Conservation (phyloP, 495 filamentous ascomycete genomes). For the Cryomyces minteri region DNA sequence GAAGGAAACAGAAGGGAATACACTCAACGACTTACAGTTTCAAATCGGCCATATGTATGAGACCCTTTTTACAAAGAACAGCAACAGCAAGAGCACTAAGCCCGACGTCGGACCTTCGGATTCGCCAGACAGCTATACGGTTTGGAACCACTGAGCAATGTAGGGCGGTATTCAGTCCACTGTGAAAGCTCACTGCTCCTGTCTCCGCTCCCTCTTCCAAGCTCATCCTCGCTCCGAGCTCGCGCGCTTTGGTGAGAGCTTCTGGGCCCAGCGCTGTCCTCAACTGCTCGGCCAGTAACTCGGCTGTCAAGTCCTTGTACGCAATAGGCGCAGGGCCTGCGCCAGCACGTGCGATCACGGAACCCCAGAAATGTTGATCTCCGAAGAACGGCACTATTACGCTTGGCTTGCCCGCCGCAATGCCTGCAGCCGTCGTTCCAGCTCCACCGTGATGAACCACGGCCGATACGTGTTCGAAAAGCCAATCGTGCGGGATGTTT, state of each 20-base stretch:
- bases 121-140: slow-evolving; percentile 50
- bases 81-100: background rate
- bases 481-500: slow-evolving; percentile 68
- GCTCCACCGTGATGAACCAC: slow-evolving; percentile 76
- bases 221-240: slow-evolving; percentile 40
- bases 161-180: slow-evolving; percentile 40
- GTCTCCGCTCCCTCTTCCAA: slow-evolving; percentile 43
- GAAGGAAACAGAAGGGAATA: too few species aligned
- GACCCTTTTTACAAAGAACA: slow-evolving; percentile 8
- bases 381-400: slow-evolving; percentile 73
- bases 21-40: background rate
- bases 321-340: slow-evolving; percentile 59
- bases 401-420: slow-evolving; percentile 49
- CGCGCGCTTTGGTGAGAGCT: slow-evolving; percentile 33
- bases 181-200: slow-evolving; percentile 52
- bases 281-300: slow-evolving; percentile 45
- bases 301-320: slow-evolving; percentile 43
- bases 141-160: slow-evolving; percentile 46
- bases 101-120: slow-evolving; percentile 25
- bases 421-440: slow-evolving; percentile 61
- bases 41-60: background rate
- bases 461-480: slow-evolving; percentile 54
- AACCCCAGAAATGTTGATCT: slow-evolving; percentile 72
- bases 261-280: slow-evolving; percentile 34
- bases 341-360: slow-evolving; percentile 51